Evolutionary conservation across 345 rosid genomes (phyloP), one percentile per base, ranked within the genome.

Genomic region (Lepidium sativum): DNA sequence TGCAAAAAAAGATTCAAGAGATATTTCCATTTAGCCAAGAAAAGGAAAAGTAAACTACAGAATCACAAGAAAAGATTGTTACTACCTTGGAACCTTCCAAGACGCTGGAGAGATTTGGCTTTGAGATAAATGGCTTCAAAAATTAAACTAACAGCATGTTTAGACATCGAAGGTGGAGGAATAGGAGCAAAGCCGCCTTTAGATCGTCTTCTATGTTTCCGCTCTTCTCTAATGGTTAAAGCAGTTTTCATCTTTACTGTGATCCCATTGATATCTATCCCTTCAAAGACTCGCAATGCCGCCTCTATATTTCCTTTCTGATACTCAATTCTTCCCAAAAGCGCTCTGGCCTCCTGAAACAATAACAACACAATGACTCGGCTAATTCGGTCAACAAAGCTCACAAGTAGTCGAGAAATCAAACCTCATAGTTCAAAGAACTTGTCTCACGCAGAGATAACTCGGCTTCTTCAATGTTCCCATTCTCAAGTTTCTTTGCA

Each of bases 381-480:
- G 17, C 8, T 17, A 12, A 15, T 34, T 34, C 6, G 4, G 44
- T 32, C 21, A 48, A 6, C 15, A 21, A 21, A 65, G 48, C 15
- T 63, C 5, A 4, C 0, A 9, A 20, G 17, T 32, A 49, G 43
- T 23, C 0, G 0, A 43, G 39, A 44, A 47, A 60, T 5, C 11
- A 1, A 34, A 89, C 96, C 96, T 89, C 94, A 60, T 80, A 80
- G 76, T 86, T 89, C 69, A 89, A 71, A 4, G 94, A 86, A 74
- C 86, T 78, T 32, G 80, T 81, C 76, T 84, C 94, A 44, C 87
- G 94, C 62, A 89, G 81, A 54, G 89, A 81, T 43, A 79, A 78
- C 72, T 89, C 96, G 12, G 94, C 96, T 80, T 89, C 96, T 70
- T 89, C 94, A 14, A 89, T 83, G 65, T 89, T 83, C 11, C 80